A percentile compares a stretch with the other conserved stretches of the same genome.
Conservation (phyloP, 2,329 filamentous ascomycete species). For the Fusarium avenaceum region DNA sequence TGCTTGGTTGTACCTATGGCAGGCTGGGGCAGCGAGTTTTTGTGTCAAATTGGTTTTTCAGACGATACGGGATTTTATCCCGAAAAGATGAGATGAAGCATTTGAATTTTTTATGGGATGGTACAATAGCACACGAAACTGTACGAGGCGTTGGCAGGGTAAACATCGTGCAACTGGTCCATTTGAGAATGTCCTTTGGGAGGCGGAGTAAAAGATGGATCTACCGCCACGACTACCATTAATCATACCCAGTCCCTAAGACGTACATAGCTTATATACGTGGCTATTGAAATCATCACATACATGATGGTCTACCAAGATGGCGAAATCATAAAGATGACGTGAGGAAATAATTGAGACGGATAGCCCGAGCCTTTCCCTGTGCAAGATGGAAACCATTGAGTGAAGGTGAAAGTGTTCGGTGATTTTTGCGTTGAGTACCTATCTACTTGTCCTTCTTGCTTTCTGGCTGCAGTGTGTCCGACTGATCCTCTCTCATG, state of each 20-base stretch:
- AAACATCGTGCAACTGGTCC: slow-evolving; percentile 32
- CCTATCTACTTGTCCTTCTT: slow-evolving; percentile 64
- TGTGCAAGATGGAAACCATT: background rate
- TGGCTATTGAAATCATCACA: slow-evolving; percentile 42
- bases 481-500: slow-evolving; percentile 81
- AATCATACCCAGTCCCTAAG: slow-evolving; percentile 45
- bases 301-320: slow-evolving; percentile 25
- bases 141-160: slow-evolving; percentile 48
- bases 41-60: slow-evolving; percentile 34
- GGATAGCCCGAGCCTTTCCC: slow-evolving; percentile 11
- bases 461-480: slow-evolving; percentile 58
- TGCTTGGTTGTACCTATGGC: slow-evolving; percentile 15
- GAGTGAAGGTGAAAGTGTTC: background rate
- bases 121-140: slow-evolving; percentile 48
- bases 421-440: background rate
- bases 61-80: slow-evolving; percentile 18
- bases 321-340: slow-evolving; percentile 30
- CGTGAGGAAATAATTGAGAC: slow-evolving; percentile 40
- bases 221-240: slow-evolving; percentile 44
- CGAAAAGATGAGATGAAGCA: slow-evolving; percentile 31
- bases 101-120: slow-evolving; percentile 48
- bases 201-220: slow-evolving; percentile 39
- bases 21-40: slow-evolving; percentile 18
- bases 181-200: slow-evolving; percentile 23
- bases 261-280: slow-evolving; percentile 49